Evolutionary conservation across 75 land plant species (phyloP), one percentile per base, ranked within the genome.

Genomic region (Pinus albicaulis): DNA sequence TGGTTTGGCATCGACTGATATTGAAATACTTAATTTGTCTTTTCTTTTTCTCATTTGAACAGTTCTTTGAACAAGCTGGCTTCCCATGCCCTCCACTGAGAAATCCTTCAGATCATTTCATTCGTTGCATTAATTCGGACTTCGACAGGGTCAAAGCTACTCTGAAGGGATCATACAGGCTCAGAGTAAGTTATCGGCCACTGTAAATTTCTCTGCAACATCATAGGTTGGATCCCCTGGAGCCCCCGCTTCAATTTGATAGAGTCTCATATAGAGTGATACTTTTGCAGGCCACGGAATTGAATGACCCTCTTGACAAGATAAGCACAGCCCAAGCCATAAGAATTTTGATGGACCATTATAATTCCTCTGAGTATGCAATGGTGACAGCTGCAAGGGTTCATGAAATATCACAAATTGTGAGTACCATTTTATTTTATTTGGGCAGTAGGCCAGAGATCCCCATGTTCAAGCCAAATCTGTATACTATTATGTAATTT

Each of bases 11-110:
- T 44, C 52, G 10, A 44, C 10, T 44, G 52, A 8, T 44, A 44
- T 44, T 44, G 52, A 44, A 8, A 44, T 44, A 7, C 11, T 44
- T 8, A 44, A 44, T 44, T 44, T 44, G n/a, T 55, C n/a, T 1
- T 36, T 13, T 16, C 12, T 7, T 24, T 72, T 55, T 24, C 19
- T 16, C 53, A 55, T 3, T 41, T 71, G 75, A 73, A 56, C 88
- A 94, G 98, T 93, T 90, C 83, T 95, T 95, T 75, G 91, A 89
- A 5, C 84, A 93, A 75, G 90, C 87, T 17, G 98, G 98, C 3
- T 91, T 95, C 59, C 96, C 96, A 25, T 95, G 93, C 72, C 93
- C 98, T 24, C 82, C 85, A 2, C 82, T 82, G 60, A 88, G 98
- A 69, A 95, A 87, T 34, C 96, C 96, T 23, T 89, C 98, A 23